Conservation (phyloP, 2,329 filamentous ascomycete species). For the Colletotrichum chlorophyti region DNA sequence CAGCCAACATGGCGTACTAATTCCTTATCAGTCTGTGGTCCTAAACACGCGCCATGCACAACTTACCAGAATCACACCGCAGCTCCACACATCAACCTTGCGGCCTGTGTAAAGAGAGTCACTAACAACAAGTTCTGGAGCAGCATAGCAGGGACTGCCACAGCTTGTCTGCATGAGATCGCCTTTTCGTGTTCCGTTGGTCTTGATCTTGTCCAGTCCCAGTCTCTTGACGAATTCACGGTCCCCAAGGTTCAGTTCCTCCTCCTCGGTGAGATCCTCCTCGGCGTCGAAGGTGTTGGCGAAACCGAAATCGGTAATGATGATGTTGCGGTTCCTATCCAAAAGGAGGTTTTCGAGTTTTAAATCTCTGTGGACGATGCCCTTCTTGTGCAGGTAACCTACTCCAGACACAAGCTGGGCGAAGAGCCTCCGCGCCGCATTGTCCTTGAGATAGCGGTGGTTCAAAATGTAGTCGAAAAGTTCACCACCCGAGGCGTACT, state of each 20-base stretch:
- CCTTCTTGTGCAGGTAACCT: slow-evolving; percentile 97
- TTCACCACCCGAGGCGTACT: slow-evolving; percentile 97
- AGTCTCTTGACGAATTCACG: slow-evolving; percentile 86
- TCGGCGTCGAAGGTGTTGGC: slow-evolving; percentile 94
- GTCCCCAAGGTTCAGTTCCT: slow-evolving; percentile 86
- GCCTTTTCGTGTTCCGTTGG: slow-evolving; percentile 80
- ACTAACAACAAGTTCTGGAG: slow-evolving; percentile 94
- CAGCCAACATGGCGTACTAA: slow-evolving; percentile 97
- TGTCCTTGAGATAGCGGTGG: slow-evolving; percentile 94
- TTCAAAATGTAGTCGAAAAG: slow-evolving; percentile 98
- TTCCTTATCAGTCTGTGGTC: neutral
- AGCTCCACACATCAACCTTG: slow-evolving; percentile 99
- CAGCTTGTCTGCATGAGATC: slow-evolving; percentile 99
- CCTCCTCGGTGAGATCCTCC: slow-evolving; percentile 88
- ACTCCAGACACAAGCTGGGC: slow-evolving; percentile 96
- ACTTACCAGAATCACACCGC: slow-evolving; percentile 94
- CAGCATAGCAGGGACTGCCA: slow-evolving; percentile 96
- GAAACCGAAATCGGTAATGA: slow-evolving; percentile 99
- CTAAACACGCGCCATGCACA: no score
- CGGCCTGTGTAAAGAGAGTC: slow-evolving; percentile 96
- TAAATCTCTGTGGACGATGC: slow-evolving; percentile 95
- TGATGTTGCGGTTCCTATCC: slow-evolving; percentile 97
- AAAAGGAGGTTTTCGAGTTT: slow-evolving; percentile 96
- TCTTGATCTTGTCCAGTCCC: slow-evolving; percentile 81
- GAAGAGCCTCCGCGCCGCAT: slow-evolving; percentile 87